Base-by-base conservation (phyloP, 441 rosid genomes). In the Populus hybrid region DNA sequence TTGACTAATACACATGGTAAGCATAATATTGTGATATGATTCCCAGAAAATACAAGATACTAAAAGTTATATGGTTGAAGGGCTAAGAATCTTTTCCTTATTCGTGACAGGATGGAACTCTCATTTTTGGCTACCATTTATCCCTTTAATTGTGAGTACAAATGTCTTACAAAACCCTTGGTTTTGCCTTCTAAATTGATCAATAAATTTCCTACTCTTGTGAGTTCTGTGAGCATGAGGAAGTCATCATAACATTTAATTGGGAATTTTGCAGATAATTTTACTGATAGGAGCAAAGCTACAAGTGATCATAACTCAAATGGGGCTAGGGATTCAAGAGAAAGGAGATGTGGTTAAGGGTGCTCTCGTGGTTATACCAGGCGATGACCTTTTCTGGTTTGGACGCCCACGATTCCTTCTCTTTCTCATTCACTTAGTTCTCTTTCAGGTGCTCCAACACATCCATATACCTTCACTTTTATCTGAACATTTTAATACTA, bases 311-410 rank as follows among this genome's bases (percentile, higher is more conserved):
- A 93, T 96, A 79, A 93, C 99, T 7, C 87, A 89, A 81, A 77
- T 96, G 87, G 99, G 95, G 9, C 78, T 96, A n/a, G 82, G 84
- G 68, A 87, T 96, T 84, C 96, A 87, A 87, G 97, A 93, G 0
- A 90, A 91, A 88, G 98, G 98, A 42, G 91, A 87, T 73, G 99
- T 96, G 73, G 95, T 94, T 65, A 90, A 86, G 85, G 99, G 99
- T 65, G 90, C 96, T 38, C 99, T 97, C 1, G 86, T 96, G 67
- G 99, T 96, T 81, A 82, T 91, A 85, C 98, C 97, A 6, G 91
- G 93, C 0, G 95, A 96, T 79, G 94, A 94, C 23, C 95, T 94
- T 69, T 96, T 96, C 90, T 96, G 99, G 99, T 94, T 96, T 10
- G 92, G 96, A 16, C 86, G 90, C 14, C 98, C 99, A 0, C 94